Conservation (phyloP, 2,329 filamentous ascomycete species). For the Sphaerulina musiva region DNA sequence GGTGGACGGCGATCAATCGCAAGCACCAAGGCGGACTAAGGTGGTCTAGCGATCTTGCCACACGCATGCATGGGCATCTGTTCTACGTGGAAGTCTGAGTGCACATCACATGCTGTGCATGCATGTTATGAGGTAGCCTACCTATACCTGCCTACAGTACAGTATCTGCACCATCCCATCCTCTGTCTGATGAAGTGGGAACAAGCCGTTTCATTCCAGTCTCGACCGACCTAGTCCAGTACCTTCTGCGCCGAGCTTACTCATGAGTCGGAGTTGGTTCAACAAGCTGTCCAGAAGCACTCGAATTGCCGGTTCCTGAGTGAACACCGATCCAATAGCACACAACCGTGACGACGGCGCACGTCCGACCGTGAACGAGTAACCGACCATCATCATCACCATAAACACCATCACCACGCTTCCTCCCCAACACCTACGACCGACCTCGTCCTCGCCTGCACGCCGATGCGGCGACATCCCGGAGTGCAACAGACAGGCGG, state of each 20-base stretch:
- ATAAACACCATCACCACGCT: neutral
- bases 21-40: no score
- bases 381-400: neutral
- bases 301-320: neutral
- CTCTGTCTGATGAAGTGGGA: neutral
- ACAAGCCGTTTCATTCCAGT: neutral
- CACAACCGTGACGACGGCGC: neutral
- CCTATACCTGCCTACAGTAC: no score
- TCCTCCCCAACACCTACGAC: neutral
- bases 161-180: no score
- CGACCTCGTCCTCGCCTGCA: neutral
- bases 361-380: neutral
- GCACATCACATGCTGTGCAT: no score
- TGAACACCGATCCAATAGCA: neutral
- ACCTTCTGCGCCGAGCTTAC: neutral
- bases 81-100: no score
- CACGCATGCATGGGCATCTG: no score
- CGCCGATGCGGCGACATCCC: conserved; percentile 6
- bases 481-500: neutral
- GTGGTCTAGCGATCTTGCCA: no score
- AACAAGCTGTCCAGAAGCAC: neutral
- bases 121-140: no score
- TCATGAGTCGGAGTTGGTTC: neutral
- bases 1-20: no score
- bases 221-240: no score